Evolutionary conservation across 768 basidiomycete genomes (phyloP).

Genomic region (Chalciporus chontae): DNA sequence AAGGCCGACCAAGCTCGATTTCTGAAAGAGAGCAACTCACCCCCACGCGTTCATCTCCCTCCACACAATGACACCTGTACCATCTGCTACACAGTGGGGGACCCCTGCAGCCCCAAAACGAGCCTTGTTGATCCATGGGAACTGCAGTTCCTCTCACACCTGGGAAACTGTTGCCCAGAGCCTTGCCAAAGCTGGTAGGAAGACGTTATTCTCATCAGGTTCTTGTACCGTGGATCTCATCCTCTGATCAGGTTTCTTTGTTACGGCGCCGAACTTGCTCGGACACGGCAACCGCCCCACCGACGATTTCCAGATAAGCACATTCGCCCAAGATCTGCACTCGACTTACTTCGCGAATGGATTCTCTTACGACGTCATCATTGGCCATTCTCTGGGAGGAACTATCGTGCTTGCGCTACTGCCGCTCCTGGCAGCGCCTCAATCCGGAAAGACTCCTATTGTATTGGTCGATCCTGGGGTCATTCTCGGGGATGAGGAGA

Average conservation of each 20-base stretch:
- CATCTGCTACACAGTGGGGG: constrained; percentile 17
- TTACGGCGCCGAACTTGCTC: constrained; percentile 16
- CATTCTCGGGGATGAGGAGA: not conserved
- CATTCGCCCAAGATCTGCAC: constrained; percentile 13
- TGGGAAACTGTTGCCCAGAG: constrained; percentile 10
- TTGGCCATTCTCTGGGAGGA: not conserved
- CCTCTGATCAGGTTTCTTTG: constrained; percentile 7
- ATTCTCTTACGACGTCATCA: constrained; percentile 12
- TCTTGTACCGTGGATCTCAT: not conserved
- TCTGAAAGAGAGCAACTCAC: too few relatives aligned
- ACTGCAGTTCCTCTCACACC: constrained; percentile 12
- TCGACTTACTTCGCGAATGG: constrained; percentile 14
- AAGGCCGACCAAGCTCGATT: too few relatives aligned
- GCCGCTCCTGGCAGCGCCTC: not conserved
- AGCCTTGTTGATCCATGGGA: constrained; percentile 15
- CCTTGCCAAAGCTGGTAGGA: constrained; percentile 9
- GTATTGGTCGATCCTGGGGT: too few relatives aligned
- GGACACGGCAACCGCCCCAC: constrained; percentile 13
- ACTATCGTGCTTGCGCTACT: constrained; percentile 9
- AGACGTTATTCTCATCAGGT: not conserved
- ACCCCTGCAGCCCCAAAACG: constrained; percentile 10
- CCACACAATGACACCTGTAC: constrained; percentile 10
- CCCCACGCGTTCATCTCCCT: not conserved
- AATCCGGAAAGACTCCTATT: too few relatives aligned
- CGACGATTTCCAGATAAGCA: constrained; percentile 9